Evolutionary conservation across 2,329 filamentous ascomycete genomes (phyloP), one percentile per base, ranked within the genome.

Genomic region (Cadophora luteo-olivacea): DNA sequence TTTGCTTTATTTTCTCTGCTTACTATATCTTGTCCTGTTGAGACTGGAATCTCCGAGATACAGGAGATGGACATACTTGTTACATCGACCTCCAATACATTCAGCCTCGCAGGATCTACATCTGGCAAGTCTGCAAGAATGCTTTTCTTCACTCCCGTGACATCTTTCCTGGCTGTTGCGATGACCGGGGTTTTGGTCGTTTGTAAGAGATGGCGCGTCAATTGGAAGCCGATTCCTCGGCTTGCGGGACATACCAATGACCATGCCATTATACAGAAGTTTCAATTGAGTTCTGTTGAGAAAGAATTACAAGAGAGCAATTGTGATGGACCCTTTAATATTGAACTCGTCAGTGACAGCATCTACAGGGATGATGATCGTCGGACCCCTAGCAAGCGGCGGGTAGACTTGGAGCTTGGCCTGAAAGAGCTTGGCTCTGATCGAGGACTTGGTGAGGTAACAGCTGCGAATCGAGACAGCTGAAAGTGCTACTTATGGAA

Each of bases 211-310:
- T 85, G 84, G 62, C 87, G 83, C 1, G 87, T 85, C 33, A 91
- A 80, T 52, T 87, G 85, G 70, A 89, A 85, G 19, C 88, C 89
- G 72, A 91, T 87, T 70, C 89, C 89, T 71, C 87, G 82, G 8
- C 87, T 90, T 36, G 88, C 84, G 1, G 89, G 89, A 14, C 84
- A 85, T 6, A 87, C 81, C 22, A 88, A 77, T 60, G 74, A 73
- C 74, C 75, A 79, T 4, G 77, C 72, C 76, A 77, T 77, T 11
- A 60, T 63, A 38, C 14, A 41, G 58, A 25, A 12, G 12, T 25
- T 38, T 64, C 7, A 45, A 51, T 24, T 36, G 19, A 24, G 29
- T 22, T 32, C 11, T 54, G 11, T 9, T 6, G 32, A 6, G 16
- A 4, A 9, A 25, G 1, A 9, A 24, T 22, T 19, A 32, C 57